phyloP scores from a whole-genome alignment of 176 grass and related monocot genomes.

The Stipa capillata region DNA sequence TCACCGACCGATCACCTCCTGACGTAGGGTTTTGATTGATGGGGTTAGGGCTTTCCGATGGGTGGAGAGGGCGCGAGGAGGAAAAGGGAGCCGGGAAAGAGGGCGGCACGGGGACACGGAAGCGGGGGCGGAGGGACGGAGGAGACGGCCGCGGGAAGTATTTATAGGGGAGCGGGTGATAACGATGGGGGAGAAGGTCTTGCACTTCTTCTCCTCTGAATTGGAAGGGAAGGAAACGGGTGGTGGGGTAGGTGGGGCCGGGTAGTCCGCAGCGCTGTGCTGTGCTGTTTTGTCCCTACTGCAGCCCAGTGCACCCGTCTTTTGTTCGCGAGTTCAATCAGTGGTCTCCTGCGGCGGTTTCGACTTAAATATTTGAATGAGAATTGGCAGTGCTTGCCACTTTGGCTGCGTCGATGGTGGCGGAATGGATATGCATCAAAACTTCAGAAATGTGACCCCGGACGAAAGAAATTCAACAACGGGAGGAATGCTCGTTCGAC shows the following conservation, averaged over 20 bases:
- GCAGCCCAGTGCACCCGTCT: background rate
- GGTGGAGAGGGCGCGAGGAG: background rate
- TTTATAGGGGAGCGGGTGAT: slow-evolving; percentile 31
- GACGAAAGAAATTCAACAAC: background rate
- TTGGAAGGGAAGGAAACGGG: background rate
- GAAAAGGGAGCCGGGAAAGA: background rate
- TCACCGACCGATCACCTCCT: background rate
- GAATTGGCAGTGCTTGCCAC: background rate
- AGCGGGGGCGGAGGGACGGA: slow-evolving; percentile 25
- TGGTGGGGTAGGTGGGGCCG: slow-evolving; percentile 24
- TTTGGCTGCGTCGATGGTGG: background rate
- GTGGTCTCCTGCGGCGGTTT: background rate
- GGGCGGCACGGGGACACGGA: slow-evolving; percentile 17
- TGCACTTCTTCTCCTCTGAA: background rate
- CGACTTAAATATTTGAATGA: background rate
- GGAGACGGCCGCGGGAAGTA: background rate
- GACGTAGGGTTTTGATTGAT: background rate
- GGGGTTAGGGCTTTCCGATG: background rate
- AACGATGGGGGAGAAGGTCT: background rate
- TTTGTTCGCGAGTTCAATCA: background rate
- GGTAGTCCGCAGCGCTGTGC: background rate
- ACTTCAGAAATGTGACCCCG: background rate
- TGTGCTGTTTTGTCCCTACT: background rate
- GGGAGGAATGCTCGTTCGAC: no score
- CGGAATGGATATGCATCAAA: background rate